A percentile compares a stretch with the other conserved stretches of the same genome.
These are phyloP conservation scores for Porphyrellus cyaneotinctus DNA, from an alignment of 768 basidiomycete genomes.

Conservation along the genomic window DNA sequence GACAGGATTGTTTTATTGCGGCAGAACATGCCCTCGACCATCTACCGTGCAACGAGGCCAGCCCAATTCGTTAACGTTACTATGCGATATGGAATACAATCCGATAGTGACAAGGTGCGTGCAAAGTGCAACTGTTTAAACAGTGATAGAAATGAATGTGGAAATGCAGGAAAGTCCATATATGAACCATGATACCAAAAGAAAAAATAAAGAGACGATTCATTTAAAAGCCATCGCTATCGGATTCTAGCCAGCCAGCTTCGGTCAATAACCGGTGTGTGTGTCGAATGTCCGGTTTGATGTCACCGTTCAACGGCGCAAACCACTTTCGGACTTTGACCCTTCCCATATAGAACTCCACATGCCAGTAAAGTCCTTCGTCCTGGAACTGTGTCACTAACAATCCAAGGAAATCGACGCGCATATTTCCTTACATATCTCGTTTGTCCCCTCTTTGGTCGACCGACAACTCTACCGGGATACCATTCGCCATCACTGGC, in stretches of 20 bases:
- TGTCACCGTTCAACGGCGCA: constrained; percentile 60
- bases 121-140: not conserved
- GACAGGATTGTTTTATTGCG: too few species aligned
- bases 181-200: not conserved
- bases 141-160: not conserved
- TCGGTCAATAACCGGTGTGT: constrained; percentile 45
- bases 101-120: not conserved
- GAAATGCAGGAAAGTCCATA: not conserved
- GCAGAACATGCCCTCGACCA: too few species aligned
- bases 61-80: not conserved
- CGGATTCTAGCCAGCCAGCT: constrained; percentile 42
- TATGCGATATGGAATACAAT: not conserved
- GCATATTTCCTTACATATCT: constrained; percentile 38
- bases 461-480: constrained; percentile 45
- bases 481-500: constrained; percentile 50
- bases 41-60: not conserved
- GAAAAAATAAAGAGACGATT: too few species aligned
- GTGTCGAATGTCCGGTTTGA: constrained; percentile 54
- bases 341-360: constrained; percentile 37
- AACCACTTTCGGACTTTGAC: constrained; percentile 53
- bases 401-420: not conserved
- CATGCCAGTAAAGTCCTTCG: constrained; percentile 52
- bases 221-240: not conserved
- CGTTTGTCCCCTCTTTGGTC: constrained; percentile 42
- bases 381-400: constrained; percentile 31